A percentile compares a stretch with the other conserved stretches of the same genome.
These are phyloP conservation scores for Kwoniella dendrophila DNA, from an alignment of 768 basidiomycete species.

Conservation along the genomic window DNA sequence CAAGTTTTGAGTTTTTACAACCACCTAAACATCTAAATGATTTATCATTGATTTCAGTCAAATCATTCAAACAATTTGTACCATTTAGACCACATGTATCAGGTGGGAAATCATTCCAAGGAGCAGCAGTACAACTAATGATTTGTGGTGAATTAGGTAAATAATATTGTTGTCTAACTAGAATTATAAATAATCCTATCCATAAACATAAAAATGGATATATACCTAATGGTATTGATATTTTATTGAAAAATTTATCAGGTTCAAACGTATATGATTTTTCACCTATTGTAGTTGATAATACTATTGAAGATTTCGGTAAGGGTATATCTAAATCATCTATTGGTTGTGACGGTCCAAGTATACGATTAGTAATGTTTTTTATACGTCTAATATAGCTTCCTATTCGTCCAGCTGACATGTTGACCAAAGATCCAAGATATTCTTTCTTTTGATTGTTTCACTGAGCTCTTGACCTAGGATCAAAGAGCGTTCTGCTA, in stretches of 20 bases:
- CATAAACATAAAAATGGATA: slow-evolving; percentile 34
- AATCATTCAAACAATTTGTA: slow-evolving; percentile 26
- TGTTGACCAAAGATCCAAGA: no score
- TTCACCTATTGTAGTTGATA: slow-evolving; percentile 7
- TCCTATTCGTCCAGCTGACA: no score
- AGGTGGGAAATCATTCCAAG: slow-evolving; percentile 46
- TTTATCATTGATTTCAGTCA: slow-evolving; percentile 14
- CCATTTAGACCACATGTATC: slow-evolving; percentile 44
- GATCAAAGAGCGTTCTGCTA: no score
- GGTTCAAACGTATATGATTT: slow-evolving; percentile 11
- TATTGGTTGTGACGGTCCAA: slow-evolving; percentile 21
- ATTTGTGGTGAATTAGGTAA: slow-evolving; percentile 21
- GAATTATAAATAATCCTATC: slow-evolving; percentile 37
- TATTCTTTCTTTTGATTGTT: no score
- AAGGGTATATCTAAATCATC: slow-evolving; percentile 5
- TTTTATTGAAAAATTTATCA: slow-evolving; percentile 10
- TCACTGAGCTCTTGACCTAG: no score
- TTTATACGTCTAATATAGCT: neutral
- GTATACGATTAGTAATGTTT: neutral
- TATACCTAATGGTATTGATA: slow-evolving; percentile 4
- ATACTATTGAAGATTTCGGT: slow-evolving; percentile 11
- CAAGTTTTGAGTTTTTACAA: slow-evolving; percentile 37
- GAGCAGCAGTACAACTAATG: slow-evolving; percentile 29
- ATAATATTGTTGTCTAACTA: slow-evolving; percentile 47
- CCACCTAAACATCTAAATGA: slow-evolving; percentile 44